Evolutionary conservation across 1,284 basidiomycete genomes (phyloP), one percentile per base, ranked within the genome.

Genomic region (Ustilago hordei): DNA sequence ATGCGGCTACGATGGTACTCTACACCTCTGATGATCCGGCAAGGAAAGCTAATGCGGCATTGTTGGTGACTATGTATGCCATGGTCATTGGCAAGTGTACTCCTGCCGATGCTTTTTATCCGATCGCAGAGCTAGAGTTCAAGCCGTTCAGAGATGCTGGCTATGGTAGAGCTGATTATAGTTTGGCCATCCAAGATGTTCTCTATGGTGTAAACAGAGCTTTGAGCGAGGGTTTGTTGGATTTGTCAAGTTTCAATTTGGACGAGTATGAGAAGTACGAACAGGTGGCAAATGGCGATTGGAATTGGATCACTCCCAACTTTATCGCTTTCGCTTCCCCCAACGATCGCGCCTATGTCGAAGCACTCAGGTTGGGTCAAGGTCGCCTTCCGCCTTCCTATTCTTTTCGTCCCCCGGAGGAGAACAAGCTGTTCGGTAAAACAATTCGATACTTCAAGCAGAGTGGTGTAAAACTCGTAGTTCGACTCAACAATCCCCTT

Each of bases 171-270:
- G 93, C 94, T 19, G 95, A 98, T 86, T 98, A 95, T 87, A 93
- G 93, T 82, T 90, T 99, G 66, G 93, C 90, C 72, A 94, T 97
- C 68, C 94, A 84, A 63, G 81, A 98, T 83, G 94, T 95, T 84
- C 89, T 99, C 9, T 98, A 95, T 91, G 96, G 97, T 17, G 88
- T 97, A 60, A 94, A 93, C 90, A 96, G 97, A 85, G 97, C 95
- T 0, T 92, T 95, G 88, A 91, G 94, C 83, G 91, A 93, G 75
- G 91, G 92, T 1, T 89, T 99, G 2, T 91, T 95, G 83, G 93
- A 97, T 84, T 92, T 99, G 89, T 93, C 93, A 80, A 91, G 93
- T 69, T 99, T 99, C 75, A 88, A 89, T 68, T 72, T 88, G 23
- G 92, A 93, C 76, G 93, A 95, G 77, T 96, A 96, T 84, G 94